These are phyloP conservation scores for Colletotrichum echinochloae DNA, from an alignment of 2,329 filamentous ascomycete genomes.

Conservation along the genomic window DNA sequence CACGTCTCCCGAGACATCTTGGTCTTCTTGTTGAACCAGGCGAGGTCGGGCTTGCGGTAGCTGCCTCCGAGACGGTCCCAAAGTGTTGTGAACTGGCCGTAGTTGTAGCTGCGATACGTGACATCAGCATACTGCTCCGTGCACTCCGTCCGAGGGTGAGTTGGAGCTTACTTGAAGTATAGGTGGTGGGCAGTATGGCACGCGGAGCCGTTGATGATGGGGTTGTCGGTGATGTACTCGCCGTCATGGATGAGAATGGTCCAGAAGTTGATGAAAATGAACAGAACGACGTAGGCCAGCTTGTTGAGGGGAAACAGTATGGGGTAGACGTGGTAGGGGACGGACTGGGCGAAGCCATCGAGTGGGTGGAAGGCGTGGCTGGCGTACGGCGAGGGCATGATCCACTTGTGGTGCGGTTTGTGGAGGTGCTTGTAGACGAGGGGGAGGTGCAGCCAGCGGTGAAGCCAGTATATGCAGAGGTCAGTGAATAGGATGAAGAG, in stretches of 20 bases:
- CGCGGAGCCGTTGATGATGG: conserved; percentile 93
- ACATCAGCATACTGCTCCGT: background rate
- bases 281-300: conserved; percentile 85
- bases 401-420: conserved; percentile 99
- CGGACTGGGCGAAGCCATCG: conserved; percentile 87
- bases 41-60: conserved; percentile 78
- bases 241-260: conserved; percentile 96
- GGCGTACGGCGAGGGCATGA: conserved; percentile 95
- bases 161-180: conserved; percentile 41
- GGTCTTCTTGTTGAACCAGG: conserved; percentile 76
- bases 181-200: conserved; percentile 87
- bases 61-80: conserved; percentile 81
- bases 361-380: conserved; percentile 95
- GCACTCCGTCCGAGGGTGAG: background rate
- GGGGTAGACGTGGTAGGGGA: conserved; percentile 94
- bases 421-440: conserved; percentile 87
- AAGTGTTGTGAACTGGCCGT: conserved; percentile 80
- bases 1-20: conserved; percentile 78
- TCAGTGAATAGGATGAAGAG: conserved; percentile 91
- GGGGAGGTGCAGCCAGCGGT: conserved; percentile 86
- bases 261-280: conserved; percentile 96
- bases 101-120: conserved; percentile 74
- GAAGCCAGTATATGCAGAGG: conserved; percentile 91
- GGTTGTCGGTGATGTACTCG: conserved; percentile 90
- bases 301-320: conserved; percentile 95